Base-by-base conservation (phyloP, 345 rosid species). In the Atalantia buxifolia region DNA sequence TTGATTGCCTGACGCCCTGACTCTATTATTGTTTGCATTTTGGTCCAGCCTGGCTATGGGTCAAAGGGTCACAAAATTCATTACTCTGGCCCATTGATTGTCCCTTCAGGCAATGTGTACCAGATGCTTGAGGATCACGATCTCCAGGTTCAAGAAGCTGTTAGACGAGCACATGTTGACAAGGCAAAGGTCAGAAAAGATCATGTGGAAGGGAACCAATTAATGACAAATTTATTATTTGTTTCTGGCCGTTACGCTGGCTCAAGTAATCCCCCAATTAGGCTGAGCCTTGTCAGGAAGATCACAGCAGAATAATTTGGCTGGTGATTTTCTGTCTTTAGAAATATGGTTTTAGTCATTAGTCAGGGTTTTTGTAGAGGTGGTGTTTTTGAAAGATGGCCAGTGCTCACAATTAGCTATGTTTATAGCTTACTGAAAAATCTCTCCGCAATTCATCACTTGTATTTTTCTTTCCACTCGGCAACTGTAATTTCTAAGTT, bases 81-180 rank as follows among this genome's bases (percentile, higher is more conserved):
- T 84, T 96, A 96, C 77, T 96, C 97, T 13, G 99, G 98, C 55
- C 99, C 99, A 0, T 83, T 96, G 85, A 65, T 95, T 38, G 92
- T 85, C 55, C 99, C 95, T 33, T 88, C 98, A 7, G 94, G 94
- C 71, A 96, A 92, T 84, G 83, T 89, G 95, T 98, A 96, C 80
- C 97, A 96, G 78, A 86, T 91, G 88, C 83, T 96, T n/a, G 94
- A 89, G 86, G 98, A 96, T 78, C 99, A 96, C 18, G 99, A 96
- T 78, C 97, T 95, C 31, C 97, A 94, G 36, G 88, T 96, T 76
- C 99, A 96, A 83, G 98, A 96, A 85, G 98, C 97, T 53, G 94
- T 87, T 50, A 83, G 98, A 71, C 90, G 92, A 88, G 92, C 97
- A 57, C 85, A 97, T 19, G 81, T 90, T 12, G 99, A 91, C 78